Evolutionary conservation across 345 rosid genomes (phyloP).

Genomic region (Eucalyptus lansdowneana): DNA sequence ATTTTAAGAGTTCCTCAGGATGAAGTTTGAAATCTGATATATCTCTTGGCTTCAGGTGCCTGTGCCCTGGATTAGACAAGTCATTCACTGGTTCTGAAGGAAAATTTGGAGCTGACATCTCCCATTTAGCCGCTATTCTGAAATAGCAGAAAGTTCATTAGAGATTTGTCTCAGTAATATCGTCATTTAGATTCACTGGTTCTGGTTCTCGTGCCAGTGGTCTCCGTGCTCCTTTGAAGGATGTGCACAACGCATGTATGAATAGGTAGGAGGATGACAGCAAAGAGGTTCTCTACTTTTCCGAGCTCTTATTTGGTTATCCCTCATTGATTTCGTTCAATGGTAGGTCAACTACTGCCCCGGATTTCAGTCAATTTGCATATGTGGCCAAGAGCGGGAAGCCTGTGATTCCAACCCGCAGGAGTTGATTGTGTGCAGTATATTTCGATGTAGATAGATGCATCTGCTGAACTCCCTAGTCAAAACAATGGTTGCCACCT

Average conservation of each 20-base stretch:
- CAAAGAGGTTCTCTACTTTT: neutral
- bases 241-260: conserved; percentile 29
- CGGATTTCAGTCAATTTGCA: conserved; percentile 54
- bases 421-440: conserved; percentile 14
- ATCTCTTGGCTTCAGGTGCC: conserved; percentile 4
- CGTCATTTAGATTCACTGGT: conserved; percentile 48
- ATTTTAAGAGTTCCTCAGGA: neutral
- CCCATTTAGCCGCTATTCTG: conserved; percentile 55
- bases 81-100: neutral
- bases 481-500: neutral
- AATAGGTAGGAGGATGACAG: conserved; percentile 24
- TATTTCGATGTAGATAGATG: neutral
- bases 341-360: conserved; percentile 31
- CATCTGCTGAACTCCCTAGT: neutral
- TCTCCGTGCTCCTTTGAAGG: conserved; percentile 79
- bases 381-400: conserved; percentile 27
- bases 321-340: neutral
- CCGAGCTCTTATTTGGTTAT: neutral
- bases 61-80: conserved; percentile 12
- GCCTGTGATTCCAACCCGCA: conserved; percentile 1
- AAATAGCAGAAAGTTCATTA: conserved; percentile 78
- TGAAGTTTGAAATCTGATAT: neutral
- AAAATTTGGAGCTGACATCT: conserved; percentile 75
- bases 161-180: conserved; percentile 65
- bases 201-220: conserved; percentile 91